Base-by-base conservation (phyloP, 768 basidiomycete species). In the Tephrocybe sp. region DNA sequence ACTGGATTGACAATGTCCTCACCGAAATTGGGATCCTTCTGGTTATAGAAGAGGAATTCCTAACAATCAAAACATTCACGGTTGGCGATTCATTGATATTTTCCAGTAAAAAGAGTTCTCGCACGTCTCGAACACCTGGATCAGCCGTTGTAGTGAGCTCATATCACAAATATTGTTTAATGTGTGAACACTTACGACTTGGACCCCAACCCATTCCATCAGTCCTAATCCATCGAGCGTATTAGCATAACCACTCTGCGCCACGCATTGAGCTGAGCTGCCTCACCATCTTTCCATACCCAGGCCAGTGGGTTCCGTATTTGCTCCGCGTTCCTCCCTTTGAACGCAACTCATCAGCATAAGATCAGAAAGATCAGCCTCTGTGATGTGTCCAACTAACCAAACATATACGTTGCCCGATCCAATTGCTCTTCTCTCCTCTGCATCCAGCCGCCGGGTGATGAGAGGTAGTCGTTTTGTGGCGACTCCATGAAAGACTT, bases 391-490 rank as follows among this genome's bases (percentile, higher is more conserved):
- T 40, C 47, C 37, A 17, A 61, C 72, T 50, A 50, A 75, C 75
- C 90, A 93, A 54, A 92, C 87, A 59, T 90, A 92, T 20, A 91
- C 87, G 58, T 88, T 88, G 21, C 90, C 90, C 0, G 90, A 79
- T 15, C 76, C 58, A 60, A 93, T 87, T 15, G 80, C 80, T 41
- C 84, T 75, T 36, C 90, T 81, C 66, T 92, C 90, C 64, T 91
- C 88, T 38, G 86, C 86, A 63, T 92, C 90, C 58, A 93, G 79
- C 7, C 90, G 84, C 50, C 90, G 81, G 18, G 86, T 88, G 62
- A 90, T 89, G 63, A 92, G 78, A 42, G 88, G 87, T 37, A 91
- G 74, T 50, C 74, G 64, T 59, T 83, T 77, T 53, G 75, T 75
- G 9, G 87, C 85, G 45, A 91, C 90, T 43, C 82, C 90, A 63